Conservation (phyloP, 176 grass and related monocot species). For the Alloteropsis semialata region DNA sequence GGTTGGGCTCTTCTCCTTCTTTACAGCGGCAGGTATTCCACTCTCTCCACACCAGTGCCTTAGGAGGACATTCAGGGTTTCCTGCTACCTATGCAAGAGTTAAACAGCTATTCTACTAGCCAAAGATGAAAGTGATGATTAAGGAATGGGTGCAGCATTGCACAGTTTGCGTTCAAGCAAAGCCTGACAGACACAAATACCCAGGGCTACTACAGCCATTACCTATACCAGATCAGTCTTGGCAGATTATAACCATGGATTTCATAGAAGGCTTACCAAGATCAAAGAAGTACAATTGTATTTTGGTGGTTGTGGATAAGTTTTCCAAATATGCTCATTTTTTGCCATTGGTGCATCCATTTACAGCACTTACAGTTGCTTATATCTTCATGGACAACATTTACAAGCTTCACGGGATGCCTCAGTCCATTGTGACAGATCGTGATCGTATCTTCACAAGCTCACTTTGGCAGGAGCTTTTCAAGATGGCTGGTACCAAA, state of each 20-base stretch:
- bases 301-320: neutral
- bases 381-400: neutral
- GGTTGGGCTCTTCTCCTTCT: no score
- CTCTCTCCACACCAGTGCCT: no score
- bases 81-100: no score
- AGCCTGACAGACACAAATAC: no score
- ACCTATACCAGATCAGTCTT: neutral
- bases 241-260: neutral
- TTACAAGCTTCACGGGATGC: neutral
- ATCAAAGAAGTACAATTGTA: neutral
- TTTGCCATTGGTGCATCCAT: neutral
- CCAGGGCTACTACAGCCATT: neutral
- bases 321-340: neutral
- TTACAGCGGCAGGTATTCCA: no score
- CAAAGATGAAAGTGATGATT: no score
- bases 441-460: neutral
- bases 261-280: neutral
- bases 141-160: no score
- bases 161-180: no score
- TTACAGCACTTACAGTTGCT: neutral
- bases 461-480: neutral
- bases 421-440: neutral
- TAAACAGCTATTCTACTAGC: no score
- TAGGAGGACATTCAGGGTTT: no score
- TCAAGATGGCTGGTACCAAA: neutral